Evolutionary conservation across 148 eudicot species (phyloP).

Genomic region (Limonium bicolor): DNA sequence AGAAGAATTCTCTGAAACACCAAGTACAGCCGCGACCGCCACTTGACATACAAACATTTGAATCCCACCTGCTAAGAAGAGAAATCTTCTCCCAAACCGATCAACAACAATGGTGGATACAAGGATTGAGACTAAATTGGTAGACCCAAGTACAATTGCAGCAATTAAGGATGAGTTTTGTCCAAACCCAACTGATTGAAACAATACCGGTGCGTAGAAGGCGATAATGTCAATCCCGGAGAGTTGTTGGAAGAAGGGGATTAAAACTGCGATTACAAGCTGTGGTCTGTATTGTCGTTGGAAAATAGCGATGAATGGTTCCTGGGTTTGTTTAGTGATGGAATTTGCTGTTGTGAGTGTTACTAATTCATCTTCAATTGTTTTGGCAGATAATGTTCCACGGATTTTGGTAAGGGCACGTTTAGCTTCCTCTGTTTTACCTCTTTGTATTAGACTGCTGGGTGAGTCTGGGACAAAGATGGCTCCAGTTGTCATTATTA

Average conservation of each 20-base stretch:
- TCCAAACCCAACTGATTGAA: slow-evolving; percentile 29
- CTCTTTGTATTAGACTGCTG: slow-evolving; percentile 32
- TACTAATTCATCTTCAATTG: no score
- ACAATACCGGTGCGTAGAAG: slow-evolving; percentile 30
- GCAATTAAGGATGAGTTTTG: slow-evolving; percentile 20
- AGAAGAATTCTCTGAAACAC: slow-evolving; percentile 7
- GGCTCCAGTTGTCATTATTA: slow-evolving; percentile 23
- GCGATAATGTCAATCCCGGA: slow-evolving; percentile 36
- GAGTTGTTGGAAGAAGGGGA: slow-evolving; percentile 37
- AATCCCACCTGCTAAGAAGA: slow-evolving; percentile 29
- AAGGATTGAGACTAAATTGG: slow-evolving; percentile 17
- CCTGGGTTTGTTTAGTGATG: no score
- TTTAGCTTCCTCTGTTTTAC: slow-evolving; percentile 19
- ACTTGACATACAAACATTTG: slow-evolving; percentile 34
- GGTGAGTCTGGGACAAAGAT: slow-evolving; percentile 30
- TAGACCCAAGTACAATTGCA: slow-evolving; percentile 18
- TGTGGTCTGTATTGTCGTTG: slow-evolving; percentile 33
- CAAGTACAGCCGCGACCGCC: slow-evolving; percentile 14
- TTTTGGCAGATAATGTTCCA: no score
- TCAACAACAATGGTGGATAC: slow-evolving; percentile 28
- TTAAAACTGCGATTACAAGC: slow-evolving; percentile 22
- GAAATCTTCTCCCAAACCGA: slow-evolving; percentile 24
- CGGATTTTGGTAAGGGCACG: slow-evolving; percentile 15
- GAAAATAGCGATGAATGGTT: slow-evolving; percentile 27
- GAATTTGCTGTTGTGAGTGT: no score